Percentiles rank a stretch among this genome's conserved stretches.
These are phyloP conservation scores for Paramarasmius palmivorus DNA, from an alignment of 1,284 basidiomycete genomes.

Conservation along the genomic window DNA sequence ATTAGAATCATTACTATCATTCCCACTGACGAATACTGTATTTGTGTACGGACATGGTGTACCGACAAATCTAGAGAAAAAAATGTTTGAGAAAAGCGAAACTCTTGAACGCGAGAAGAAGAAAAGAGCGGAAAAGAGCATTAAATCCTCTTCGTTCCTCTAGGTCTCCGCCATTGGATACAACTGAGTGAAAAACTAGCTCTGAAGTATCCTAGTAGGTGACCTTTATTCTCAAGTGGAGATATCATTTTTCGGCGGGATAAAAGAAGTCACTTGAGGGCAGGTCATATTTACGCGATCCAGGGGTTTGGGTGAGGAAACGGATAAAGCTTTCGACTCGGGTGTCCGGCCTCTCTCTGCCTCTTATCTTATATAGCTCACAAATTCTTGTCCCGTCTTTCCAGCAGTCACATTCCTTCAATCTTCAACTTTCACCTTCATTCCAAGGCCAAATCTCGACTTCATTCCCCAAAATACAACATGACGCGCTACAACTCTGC, in stretches of 20 bases:
- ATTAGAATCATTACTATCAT: no score
- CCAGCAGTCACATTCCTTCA: no score
- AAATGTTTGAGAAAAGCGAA: conserved; percentile 72
- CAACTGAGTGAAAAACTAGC: conserved; percentile 39
- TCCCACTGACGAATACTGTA: no score
- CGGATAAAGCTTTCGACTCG: no score
- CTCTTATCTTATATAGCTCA: no score
- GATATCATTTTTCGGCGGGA: conserved; percentile 32
- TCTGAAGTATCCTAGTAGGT: conserved; percentile 69
- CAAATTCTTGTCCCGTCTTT: conserved; percentile 35
- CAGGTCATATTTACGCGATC: no score
- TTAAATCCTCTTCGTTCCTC: conserved; percentile 69
- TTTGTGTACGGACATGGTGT: no score
- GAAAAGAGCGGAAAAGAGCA: conserved; percentile 47
- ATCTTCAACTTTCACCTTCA: no score
- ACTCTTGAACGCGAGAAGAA: conserved; percentile 37
- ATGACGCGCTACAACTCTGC: conserved; percentile 50
- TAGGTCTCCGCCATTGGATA: conserved; percentile 79
- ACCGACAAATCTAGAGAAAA: conserved; percentile 19
- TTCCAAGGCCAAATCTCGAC: not conserved
- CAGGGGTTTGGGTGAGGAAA: conserved; percentile 9
- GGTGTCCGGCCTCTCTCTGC: no score
- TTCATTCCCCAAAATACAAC: conserved; percentile 17
- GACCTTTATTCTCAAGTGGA: no score
- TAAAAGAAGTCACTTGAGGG: no score